Conservation (phyloP, 1,284 basidiomycete genomes). For the Malassezia sympodialis region DNA sequence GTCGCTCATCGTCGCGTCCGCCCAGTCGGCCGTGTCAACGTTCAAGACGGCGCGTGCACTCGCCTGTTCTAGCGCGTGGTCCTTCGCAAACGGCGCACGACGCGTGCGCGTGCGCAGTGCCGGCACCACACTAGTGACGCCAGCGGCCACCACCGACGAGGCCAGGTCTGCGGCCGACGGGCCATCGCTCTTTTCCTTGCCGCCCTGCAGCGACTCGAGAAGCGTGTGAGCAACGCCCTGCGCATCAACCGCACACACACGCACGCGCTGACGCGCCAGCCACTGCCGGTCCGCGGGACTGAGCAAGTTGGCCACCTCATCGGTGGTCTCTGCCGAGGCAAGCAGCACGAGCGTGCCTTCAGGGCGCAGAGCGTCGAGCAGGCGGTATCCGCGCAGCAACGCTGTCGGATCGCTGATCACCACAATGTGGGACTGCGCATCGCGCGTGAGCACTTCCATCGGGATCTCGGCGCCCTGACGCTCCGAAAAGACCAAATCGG, state of each 20-base stretch:
- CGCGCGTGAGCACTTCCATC: slow-evolving; percentile 30
- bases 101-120: slow-evolving; percentile 5
- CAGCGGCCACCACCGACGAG: slow-evolving; percentile 30
- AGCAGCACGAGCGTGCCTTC: slow-evolving; percentile 43
- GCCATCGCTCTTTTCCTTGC: slow-evolving; percentile 34
- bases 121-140: neutral
- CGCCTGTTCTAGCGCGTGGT: slow-evolving; percentile 18
- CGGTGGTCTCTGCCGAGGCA: slow-evolving; percentile 34
- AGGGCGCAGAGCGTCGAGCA: slow-evolving; percentile 32
- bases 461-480: slow-evolving; percentile 30
- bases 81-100: neutral
- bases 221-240: slow-evolving; percentile 32
- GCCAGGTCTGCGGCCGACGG: slow-evolving; percentile 33
- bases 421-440: slow-evolving; percentile 28
- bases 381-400: slow-evolving; percentile 34
- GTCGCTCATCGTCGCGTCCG: neutral
- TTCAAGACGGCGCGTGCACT: slow-evolving; percentile 18
- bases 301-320: slow-evolving; percentile 39
- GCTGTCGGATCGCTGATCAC: slow-evolving; percentile 34
- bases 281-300: slow-evolving; percentile 37
- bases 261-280: slow-evolving; percentile 32
- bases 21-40: neutral
- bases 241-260: slow-evolving; percentile 36
- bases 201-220: slow-evolving; percentile 17
- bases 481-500: slow-evolving; percentile 34